Conservation (phyloP, 2,329 filamentous ascomycete genomes). For the Diaporthe eres region DNA sequence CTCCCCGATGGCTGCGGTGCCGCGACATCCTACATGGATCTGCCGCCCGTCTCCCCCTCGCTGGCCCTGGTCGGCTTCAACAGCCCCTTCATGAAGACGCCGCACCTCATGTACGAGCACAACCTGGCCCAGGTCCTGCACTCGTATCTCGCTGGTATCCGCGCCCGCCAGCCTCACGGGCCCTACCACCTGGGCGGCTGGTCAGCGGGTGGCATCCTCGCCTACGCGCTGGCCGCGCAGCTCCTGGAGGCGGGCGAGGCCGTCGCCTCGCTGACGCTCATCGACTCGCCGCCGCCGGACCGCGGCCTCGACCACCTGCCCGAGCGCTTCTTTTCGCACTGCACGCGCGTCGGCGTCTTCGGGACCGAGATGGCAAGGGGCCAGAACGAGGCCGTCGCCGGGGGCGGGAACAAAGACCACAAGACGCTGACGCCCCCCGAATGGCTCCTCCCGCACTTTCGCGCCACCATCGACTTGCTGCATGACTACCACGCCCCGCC, state of each 20-base stretch:
- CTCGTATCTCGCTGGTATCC: slow-evolving; percentile 69
- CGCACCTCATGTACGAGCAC: slow-evolving; percentile 40
- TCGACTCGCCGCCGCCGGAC: slow-evolving; percentile 40
- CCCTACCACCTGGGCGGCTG: slow-evolving; percentile 48
- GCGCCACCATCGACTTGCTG: slow-evolving; percentile 19
- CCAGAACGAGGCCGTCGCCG: background rate
- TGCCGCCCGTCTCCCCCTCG: slow-evolving; percentile 45
- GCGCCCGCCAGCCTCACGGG: slow-evolving; percentile 58
- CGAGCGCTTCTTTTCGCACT: slow-evolving; percentile 20
- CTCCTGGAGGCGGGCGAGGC: slow-evolving; percentile 41
- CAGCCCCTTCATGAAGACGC: slow-evolving; percentile 64
- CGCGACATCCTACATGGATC: slow-evolving; percentile 47
- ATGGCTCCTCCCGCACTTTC: slow-evolving; percentile 19
- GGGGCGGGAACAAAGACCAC: background rate
- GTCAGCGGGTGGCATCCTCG: slow-evolving; percentile 46
- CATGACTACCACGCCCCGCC: slow-evolving; percentile 5
- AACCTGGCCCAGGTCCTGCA: slow-evolving; percentile 41
- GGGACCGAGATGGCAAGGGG: slow-evolving; percentile 1
- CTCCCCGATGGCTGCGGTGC: slow-evolving; percentile 49
- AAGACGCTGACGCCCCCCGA: background rate
- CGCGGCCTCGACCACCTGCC: slow-evolving; percentile 11
- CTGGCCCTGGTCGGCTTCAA: slow-evolving; percentile 48
- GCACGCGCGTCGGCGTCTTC: background rate
- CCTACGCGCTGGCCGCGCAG: slow-evolving; percentile 45
- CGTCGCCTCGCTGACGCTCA: slow-evolving; percentile 44